Evolutionary conservation across 2,329 filamentous ascomycete genomes (phyloP), one percentile per base, ranked within the genome.

Genomic region (Dendryphion nanum): DNA sequence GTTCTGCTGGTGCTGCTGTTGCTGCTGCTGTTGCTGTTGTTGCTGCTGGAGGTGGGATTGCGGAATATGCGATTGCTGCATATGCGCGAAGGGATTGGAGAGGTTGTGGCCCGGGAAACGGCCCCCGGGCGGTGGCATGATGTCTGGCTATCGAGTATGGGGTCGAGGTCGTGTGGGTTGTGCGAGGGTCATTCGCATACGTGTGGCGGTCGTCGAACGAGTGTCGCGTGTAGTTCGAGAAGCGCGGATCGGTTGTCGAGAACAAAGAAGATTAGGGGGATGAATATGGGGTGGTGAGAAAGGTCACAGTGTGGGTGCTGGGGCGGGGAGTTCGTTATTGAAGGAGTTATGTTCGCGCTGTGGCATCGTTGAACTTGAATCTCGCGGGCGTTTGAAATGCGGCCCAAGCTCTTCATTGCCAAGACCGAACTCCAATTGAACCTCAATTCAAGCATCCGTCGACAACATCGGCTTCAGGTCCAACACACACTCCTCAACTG

Each of bases 91-190:
- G 18, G 79, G 78, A 48, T 76, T 78, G 30, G 73, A 77, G 47
- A 79, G 66, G 57, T 73, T 76, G 61, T 72, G 78, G 60, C 66
- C 75, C 60, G 74, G 76, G 61, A 79, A 82, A 57, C 79, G 71
- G 60, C 72, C 72, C 54, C 75, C 73, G 46, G 76, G 74, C 59
- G 77, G 77, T 61, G 78, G 75, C 79, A 82, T 83, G 29, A 30
- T 55, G 50, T 44, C 38, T 40, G 46, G 41, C 38, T 51, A 46
- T 43, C 41, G 41, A 14, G 38, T 45, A 40, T 40, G 37, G 48
- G 41, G 42, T 39, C 37, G 34, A 18, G 37, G 33, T 28, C 21
- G 18, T 18, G 20, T 18, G 19, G 35, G 30, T 18, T 21, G 37
- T 14, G n/a, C 18, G 17, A 18, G 18, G 40, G n/a, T 26, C 34